Evolutionary conservation across 2,329 filamentous ascomycete species (phyloP), one percentile per base, ranked within the genome.

Genomic region (Aureobasidium sp.): DNA sequence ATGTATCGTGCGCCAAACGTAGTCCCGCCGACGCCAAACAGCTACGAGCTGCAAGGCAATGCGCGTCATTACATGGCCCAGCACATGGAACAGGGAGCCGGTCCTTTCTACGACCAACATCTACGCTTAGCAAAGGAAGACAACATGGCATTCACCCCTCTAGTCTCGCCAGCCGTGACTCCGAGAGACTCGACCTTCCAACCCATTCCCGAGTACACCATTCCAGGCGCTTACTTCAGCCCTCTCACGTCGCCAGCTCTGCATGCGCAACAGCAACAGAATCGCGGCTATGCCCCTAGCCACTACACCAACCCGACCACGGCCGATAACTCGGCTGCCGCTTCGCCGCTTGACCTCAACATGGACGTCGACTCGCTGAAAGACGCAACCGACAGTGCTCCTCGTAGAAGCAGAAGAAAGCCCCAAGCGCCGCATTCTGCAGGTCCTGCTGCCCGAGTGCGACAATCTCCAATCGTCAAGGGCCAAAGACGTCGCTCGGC

Each of bases 91-190:
- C 71, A 76, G 49, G 81, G 84, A 65, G 81, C 84, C 52, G 82
- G 86, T 42, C 78, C 83, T 58, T 79, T 88, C 68, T 86, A 86
- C 67, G 87, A 91, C 63, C 77, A 78, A 69, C 36, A 50, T 5
- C 32, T 50, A 16, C 62, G 45, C 16, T 79, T 83, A 66, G 75
- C 85, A 66, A 88, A 89, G 68, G 86, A 90, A 59, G 86, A 89
- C 68, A 82, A 87, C 73, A 85, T 90, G 82, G 80, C 86, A 10
- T 92, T 92, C 70, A 93, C 89, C 2, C 90, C 90, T 0, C 80
- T 93, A 34, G 89, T 90, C 11, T 92, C 90, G 21, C 90, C 90
- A n/a, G 90, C 89, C 5, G 89, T 93, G 47, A 92, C 89, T 2
- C 89, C 90, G 27, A 79, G 91, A 55, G 90, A 92, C 69, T 79